phyloP scores from a whole-genome alignment of 495 filamentous ascomycete genomes.

The Sphaerosporella brunnea region DNA sequence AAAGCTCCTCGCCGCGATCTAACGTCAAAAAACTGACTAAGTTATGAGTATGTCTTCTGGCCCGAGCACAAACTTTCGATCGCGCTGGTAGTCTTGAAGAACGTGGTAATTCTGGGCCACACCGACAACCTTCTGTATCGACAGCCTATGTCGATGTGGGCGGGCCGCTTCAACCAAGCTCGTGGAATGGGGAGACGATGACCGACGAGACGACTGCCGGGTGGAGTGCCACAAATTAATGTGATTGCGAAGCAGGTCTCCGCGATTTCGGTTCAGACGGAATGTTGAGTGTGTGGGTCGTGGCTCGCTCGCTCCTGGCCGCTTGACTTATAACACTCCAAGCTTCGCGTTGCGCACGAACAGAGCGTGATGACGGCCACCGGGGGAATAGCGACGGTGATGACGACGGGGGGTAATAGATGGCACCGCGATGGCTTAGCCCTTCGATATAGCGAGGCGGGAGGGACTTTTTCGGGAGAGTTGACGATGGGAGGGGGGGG shows the following conservation, averaged over 20 bases:
- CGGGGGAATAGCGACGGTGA: background rate
- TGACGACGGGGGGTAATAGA: background rate
- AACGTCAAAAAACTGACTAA: background rate
- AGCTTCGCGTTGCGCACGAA: background rate
- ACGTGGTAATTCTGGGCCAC: too few species aligned
- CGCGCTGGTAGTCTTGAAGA: background rate
- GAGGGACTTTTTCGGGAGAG: background rate
- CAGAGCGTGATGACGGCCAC: background rate
- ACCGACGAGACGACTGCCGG: background rate
- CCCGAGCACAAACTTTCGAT: background rate
- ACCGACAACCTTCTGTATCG: background rate
- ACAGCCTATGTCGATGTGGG: too few species aligned
- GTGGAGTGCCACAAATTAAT: slow-evolving; percentile 1
- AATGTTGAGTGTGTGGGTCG: background rate
- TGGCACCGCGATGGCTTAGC: background rate
- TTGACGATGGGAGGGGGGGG: background rate
- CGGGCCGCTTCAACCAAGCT: background rate
- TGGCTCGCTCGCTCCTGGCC: background rate
- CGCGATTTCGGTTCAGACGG: background rate
- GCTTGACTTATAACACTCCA: background rate
- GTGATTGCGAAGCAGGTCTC: background rate
- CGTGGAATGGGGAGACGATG: background rate
- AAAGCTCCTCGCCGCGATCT: background rate
- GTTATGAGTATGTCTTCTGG: background rate
- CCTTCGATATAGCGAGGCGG: background rate